These are phyloP conservation scores for Digitaria exilis DNA, from an alignment of 202 grass and related monocot genomes.

Conservation along the genomic window DNA sequence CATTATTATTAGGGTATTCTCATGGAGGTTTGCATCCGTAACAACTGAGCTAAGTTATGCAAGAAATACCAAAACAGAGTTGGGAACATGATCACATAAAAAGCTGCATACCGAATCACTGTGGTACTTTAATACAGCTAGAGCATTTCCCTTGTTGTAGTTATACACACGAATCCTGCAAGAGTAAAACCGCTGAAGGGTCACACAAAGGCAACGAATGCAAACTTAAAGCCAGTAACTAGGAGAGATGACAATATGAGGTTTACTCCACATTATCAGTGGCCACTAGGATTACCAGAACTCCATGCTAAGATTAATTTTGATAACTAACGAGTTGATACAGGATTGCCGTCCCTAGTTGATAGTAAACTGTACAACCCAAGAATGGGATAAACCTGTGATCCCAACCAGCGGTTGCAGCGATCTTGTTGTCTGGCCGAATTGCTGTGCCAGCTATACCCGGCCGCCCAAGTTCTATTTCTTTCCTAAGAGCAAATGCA, in stretches of 20 bases:
- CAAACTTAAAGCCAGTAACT: slow-evolving; percentile 29
- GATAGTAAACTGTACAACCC: neutral
- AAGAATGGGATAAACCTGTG: slow-evolving; percentile 62
- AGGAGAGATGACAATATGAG: neutral
- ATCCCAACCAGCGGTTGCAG: slow-evolving; percentile 91
- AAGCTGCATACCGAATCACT: slow-evolving; percentile 57
- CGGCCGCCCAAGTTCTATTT: slow-evolving; percentile 68
- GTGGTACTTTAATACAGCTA: slow-evolving; percentile 86
- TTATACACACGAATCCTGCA: slow-evolving; percentile 86
- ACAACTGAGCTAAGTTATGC: neutral
- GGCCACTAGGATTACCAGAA: neutral
- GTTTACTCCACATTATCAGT: neutral
- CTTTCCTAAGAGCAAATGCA: slow-evolving; percentile 67
- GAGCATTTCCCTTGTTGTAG: slow-evolving; percentile 78
- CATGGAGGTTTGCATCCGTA: neutral
- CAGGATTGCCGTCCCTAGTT: neutral
- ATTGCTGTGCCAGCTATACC: slow-evolving; percentile 65
- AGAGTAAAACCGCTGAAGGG: slow-evolving; percentile 13
- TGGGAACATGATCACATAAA: slow-evolving; percentile 6
- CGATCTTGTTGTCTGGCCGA: slow-evolving; percentile 82
- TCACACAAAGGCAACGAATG: slow-evolving; percentile 5
- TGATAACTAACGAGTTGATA: slow-evolving; percentile 17
- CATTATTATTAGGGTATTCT: neutral
- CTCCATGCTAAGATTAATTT: slow-evolving; percentile 5
- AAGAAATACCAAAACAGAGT: neutral